These are phyloP conservation scores for Coniella lustricola DNA, from an alignment of 2,329 filamentous ascomycete species.

Conservation along the genomic window DNA sequence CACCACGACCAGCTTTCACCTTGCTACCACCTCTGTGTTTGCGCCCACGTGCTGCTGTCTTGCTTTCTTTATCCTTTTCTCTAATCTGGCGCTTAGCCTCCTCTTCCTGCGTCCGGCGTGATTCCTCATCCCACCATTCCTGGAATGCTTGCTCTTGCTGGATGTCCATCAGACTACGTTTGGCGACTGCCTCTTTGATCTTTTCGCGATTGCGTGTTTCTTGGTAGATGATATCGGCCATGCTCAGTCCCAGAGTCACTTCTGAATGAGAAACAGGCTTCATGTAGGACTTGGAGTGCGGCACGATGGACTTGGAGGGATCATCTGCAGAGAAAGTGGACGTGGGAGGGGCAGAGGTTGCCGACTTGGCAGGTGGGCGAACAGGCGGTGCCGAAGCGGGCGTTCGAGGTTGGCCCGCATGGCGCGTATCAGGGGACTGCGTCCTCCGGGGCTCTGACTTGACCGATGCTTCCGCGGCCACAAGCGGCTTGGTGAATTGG, in stretches of 20 bases:
- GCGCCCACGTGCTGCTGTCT: slow-evolving; percentile 12
- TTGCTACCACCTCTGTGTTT: slow-evolving; percentile 14
- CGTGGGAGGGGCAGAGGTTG: slow-evolving; percentile 3
- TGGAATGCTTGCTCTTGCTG: slow-evolving; percentile 96
- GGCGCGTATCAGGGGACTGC: slow-evolving; percentile 56
- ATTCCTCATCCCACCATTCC: slow-evolving; percentile 92
- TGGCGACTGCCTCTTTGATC: slow-evolving; percentile 76
- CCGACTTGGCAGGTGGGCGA: slow-evolving; percentile 13
- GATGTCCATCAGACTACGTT: slow-evolving; percentile 86
- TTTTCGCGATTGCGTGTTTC: slow-evolving; percentile 79
- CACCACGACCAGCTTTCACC: slow-evolving; percentile 9
- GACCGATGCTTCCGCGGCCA: slow-evolving; percentile 34
- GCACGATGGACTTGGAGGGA: slow-evolving; percentile 37
- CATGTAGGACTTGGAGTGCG: slow-evolving; percentile 56
- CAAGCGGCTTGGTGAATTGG: slow-evolving; percentile 33
- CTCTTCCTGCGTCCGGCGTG: slow-evolving; percentile 60
- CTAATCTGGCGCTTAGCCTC: slow-evolving; percentile 37
- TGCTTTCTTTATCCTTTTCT: slow-evolving; percentile 32
- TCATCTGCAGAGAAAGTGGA: slow-evolving; percentile 23
- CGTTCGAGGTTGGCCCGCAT: slow-evolving; percentile 47
- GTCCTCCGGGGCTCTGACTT: slow-evolving; percentile 39
- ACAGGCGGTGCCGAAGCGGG: slow-evolving; percentile 17
- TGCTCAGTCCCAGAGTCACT: slow-evolving; percentile 60
- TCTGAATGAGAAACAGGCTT: slow-evolving; percentile 53
- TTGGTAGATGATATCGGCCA: slow-evolving; percentile 83